Evolutionary conservation across 495 filamentous ascomycete genomes (phyloP).

Genomic region (Aspergillus olivimuriae): DNA sequence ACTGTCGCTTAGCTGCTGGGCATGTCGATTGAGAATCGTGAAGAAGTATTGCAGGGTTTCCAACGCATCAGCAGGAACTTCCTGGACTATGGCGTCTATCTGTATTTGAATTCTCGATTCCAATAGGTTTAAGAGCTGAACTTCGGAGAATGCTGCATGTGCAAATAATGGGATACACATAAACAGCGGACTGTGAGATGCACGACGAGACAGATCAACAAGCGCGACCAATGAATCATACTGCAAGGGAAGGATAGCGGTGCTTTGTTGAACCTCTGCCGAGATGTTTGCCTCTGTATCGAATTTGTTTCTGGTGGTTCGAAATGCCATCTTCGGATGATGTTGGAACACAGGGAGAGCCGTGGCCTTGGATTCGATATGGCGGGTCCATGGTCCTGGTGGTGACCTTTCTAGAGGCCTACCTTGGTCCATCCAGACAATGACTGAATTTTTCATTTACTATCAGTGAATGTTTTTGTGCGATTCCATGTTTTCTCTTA

Average conservation of each 20-base stretch:
- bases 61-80: neutral
- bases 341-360: neutral
- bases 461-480: neutral
- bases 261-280: slow-evolving; percentile 3
- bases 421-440: slow-evolving; percentile 3
- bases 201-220: slow-evolving; percentile 1
- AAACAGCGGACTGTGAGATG: neutral
- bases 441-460: neutral
- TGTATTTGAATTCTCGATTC: neutral
- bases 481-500: neutral
- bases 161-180: slow-evolving; percentile 1
- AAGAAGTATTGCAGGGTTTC: slow-evolving; percentile 1
- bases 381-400: neutral
- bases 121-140: slow-evolving; percentile 1
- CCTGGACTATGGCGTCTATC: neutral
- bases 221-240: neutral
- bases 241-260: neutral
- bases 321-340: slow-evolving; percentile 3
- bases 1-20: neutral
- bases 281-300: neutral
- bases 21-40: neutral
- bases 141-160: slow-evolving; percentile 4
- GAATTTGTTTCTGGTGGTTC: neutral
- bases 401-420: neutral
- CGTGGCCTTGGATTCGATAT: slow-evolving; percentile 1